A percentile compares a stretch with the other conserved stretches of the same genome.
Evolutionary conservation across 176 grass and related monocot genomes (phyloP).

Genomic region (Rhynchospora breviuscula): DNA sequence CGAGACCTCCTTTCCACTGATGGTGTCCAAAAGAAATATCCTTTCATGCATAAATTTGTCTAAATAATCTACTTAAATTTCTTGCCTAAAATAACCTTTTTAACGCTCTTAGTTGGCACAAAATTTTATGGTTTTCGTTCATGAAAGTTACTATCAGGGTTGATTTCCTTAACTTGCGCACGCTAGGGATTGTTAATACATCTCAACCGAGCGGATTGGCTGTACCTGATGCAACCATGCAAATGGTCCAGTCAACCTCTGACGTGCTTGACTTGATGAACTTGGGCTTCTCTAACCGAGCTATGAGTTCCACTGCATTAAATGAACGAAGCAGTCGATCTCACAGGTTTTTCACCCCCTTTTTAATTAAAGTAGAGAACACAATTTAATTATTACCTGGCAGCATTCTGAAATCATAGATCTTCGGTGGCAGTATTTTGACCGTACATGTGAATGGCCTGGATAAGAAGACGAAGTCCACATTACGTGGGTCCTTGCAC

Average conservation of each 20-base stretch:
- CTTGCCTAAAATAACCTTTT: neutral
- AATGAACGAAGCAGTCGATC: constrained; percentile 94
- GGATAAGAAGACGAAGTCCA: constrained; percentile 51
- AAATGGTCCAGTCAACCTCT: constrained; percentile 61
- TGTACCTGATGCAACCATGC: constrained; percentile 80
- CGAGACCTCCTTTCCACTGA: constrained; percentile 64
- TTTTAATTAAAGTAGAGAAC: constrained; percentile 9
- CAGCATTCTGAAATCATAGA: neutral
- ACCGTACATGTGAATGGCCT: constrained; percentile 61
- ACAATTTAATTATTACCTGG: neutral
- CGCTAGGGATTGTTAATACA: constrained; percentile 67
- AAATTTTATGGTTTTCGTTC: neutral
- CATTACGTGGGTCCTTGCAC: constrained; percentile 56
- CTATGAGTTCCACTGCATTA: constrained; percentile 76
- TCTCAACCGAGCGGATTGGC: constrained; percentile 65
- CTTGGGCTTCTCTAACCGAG: constrained; percentile 58
- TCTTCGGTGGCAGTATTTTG: constrained; percentile 55
- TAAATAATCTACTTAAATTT: neutral
- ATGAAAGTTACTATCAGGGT: neutral
- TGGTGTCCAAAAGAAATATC: constrained; percentile 88
- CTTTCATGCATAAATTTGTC: constrained; percentile 35
- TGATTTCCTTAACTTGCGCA: constrained; percentile 64
- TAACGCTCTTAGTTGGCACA: neutral
- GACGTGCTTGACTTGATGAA: constrained; percentile 81
- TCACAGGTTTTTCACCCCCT: constrained; percentile 47